Conservation (phyloP, 805 yeast species). For the Torulaspora gathmanii region DNA sequence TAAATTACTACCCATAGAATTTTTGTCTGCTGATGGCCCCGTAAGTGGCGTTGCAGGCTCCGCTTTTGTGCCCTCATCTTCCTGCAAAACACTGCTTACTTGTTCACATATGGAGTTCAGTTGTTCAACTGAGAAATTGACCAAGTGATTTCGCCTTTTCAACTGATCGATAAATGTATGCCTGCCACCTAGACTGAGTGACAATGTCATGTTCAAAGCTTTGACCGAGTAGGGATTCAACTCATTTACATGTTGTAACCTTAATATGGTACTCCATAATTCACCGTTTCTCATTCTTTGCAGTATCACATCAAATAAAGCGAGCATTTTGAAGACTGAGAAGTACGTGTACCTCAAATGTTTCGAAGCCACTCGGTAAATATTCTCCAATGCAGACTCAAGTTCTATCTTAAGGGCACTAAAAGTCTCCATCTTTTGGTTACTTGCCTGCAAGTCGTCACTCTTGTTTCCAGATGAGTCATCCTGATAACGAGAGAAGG, state of each 20-base stretch:
- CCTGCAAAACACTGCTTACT: constrained; percentile 2
- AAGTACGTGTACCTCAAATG: constrained; percentile 31
- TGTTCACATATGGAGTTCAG: constrained; percentile 5
- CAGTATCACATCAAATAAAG: constrained; percentile 30
- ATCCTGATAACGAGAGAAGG: constrained; percentile 18
- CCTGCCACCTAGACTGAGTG: constrained; percentile 24
- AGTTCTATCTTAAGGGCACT: constrained; percentile 24
- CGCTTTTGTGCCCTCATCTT: neutral
- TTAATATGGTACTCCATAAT: constrained; percentile 22
- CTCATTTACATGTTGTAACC: constrained; percentile 18
- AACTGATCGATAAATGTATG: constrained; percentile 20
- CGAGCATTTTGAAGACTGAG: constrained; percentile 32
- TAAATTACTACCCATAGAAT: neutral
- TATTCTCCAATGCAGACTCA: constrained; percentile 25
- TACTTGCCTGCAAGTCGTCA: constrained; percentile 4
- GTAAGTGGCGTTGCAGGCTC: neutral
- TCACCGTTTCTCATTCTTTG: constrained; percentile 31
- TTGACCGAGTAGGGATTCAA: constrained; percentile 24
- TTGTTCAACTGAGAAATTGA: constrained; percentile 11
- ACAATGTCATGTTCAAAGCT: constrained; percentile 25
- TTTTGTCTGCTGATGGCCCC: neutral
- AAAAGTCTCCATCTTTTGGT: constrained; percentile 22
- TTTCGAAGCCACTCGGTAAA: constrained; percentile 25
- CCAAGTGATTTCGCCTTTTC: constrained; percentile 20
- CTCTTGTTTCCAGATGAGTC: neutral